Conservation (phyloP, 2,329 filamentous ascomycete species). For the Didymellaceae sp. region DNA sequence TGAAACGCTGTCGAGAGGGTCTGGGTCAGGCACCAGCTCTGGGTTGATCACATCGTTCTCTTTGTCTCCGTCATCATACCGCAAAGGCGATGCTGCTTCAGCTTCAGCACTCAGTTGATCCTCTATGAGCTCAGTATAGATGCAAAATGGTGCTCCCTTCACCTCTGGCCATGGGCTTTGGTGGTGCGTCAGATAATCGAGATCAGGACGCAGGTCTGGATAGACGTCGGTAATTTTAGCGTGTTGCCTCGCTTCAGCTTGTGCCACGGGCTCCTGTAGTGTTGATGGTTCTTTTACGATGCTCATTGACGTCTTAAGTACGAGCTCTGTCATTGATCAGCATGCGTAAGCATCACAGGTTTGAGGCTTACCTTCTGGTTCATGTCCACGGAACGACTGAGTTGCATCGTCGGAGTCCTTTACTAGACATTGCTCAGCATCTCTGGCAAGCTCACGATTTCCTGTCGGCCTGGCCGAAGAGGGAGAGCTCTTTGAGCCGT, state of each 20-base stretch:
- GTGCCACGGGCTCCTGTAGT: neutral
- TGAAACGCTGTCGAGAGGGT: constrained; percentile 13
- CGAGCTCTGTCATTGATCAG: too few species aligned
- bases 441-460: neutral
- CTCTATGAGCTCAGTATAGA: constrained; percentile 27
- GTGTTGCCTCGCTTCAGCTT: neutral
- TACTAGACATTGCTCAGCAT: neutral
- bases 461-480: constrained; percentile 2
- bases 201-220: neutral
- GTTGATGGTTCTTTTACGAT: neutral
- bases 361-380: too few species aligned
- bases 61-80: constrained; percentile 32
- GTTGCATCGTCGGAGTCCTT: too few species aligned
- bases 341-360: too few species aligned
- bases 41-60: constrained; percentile 22
- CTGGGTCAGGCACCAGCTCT: constrained; percentile 4
- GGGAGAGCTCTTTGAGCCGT: constrained; percentile 8
- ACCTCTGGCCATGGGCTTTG: constrained; percentile 15
- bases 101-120: constrained; percentile 27
- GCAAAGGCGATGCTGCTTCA: constrained; percentile 23
- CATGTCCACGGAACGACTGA: too few species aligned
- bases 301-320: neutral
- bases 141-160: constrained; percentile 20
- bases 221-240: neutral
- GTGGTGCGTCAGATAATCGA: neutral